phyloP scores from a whole-genome alignment of 2,329 filamentous ascomycete genomes.

The Monosporascus sp. region DNA sequence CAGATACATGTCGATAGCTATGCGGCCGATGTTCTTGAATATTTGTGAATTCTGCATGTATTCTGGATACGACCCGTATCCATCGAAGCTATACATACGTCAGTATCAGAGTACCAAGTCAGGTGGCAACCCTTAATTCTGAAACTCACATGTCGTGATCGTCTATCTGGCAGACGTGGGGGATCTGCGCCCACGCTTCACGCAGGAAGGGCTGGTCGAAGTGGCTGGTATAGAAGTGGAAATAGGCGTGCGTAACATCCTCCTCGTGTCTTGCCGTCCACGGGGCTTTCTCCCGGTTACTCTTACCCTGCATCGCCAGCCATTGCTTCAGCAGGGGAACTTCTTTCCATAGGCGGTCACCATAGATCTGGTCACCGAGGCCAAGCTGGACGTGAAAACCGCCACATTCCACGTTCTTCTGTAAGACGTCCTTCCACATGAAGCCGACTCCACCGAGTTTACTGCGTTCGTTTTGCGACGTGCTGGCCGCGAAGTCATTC shows the following conservation, averaged over 20 bases:
- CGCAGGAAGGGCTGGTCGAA: conserved; percentile 94
- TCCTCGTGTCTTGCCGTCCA: conserved; percentile 97
- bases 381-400: conserved; percentile 94
- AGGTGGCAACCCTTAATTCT: neutral
- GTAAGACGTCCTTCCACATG: conserved; percentile 99
- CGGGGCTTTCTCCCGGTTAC: conserved; percentile 80
- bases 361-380: conserved; percentile 90
- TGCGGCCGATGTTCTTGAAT: conserved; percentile 95
- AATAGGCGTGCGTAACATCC: conserved; percentile 92
- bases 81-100: conserved; percentile 67
- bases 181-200: conserved; percentile 96
- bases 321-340: conserved; percentile 91
- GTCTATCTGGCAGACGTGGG: conserved; percentile 86
- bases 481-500: conserved; percentile 88
- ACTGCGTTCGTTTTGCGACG: conserved; percentile 77
- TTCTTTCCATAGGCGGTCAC: conserved; percentile 93
- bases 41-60: conserved; percentile 98
- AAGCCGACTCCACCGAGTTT: conserved; percentile 84
- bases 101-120: conserved; percentile 3
- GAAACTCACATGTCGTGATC: conserved; percentile 91
- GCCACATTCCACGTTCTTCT: conserved; percentile 93
- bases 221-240: conserved; percentile 97
- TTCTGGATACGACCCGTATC: conserved; percentile 93
- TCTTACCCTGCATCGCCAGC: conserved; percentile 87
- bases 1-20: conserved; percentile 96